Evolutionary conservation across 192 early-diverging fungal species (phyloP).

Genomic region (Backusella tuberculispora): DNA sequence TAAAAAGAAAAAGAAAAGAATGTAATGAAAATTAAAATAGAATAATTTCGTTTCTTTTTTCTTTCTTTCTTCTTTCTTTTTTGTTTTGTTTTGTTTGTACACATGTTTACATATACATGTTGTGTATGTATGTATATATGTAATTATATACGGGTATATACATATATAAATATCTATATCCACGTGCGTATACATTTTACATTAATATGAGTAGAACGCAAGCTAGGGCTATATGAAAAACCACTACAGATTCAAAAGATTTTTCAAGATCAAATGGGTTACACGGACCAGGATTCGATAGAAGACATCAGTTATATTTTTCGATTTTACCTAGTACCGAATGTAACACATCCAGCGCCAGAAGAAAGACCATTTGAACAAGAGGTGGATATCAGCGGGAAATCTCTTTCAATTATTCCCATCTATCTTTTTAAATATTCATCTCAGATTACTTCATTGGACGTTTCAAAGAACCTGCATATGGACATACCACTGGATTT

Average conservation of each 20-base stretch:
- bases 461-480: conserved; percentile 80
- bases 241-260: conserved; percentile 76
- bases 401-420: conserved; percentile 79
- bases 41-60: neutral
- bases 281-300: conserved; percentile 73
- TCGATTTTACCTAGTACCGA: conserved; percentile 70
- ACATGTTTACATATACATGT: no score
- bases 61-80: neutral
- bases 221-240: conserved; percentile 67
- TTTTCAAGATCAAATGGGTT: conserved; percentile 79
- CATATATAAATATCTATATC: neutral
- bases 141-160: no score
- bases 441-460: conserved; percentile 70
- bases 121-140: no score
- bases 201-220: conserved; percentile 61
- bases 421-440: conserved; percentile 78
- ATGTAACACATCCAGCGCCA: conserved; percentile 38
- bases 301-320: conserved; percentile 78
- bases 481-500: conserved; percentile 86
- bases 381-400: conserved; percentile 70
- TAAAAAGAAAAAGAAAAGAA: neutral
- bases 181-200: neutral
- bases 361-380: conserved; percentile 50
- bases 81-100: no score
- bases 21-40: neutral